A percentile compares a stretch with the other conserved stretches of the same genome.
These are phyloP conservation scores for Davidsoniella australis DNA, from an alignment of 2,329 filamentous ascomycete species.

Conservation along the genomic window DNA sequence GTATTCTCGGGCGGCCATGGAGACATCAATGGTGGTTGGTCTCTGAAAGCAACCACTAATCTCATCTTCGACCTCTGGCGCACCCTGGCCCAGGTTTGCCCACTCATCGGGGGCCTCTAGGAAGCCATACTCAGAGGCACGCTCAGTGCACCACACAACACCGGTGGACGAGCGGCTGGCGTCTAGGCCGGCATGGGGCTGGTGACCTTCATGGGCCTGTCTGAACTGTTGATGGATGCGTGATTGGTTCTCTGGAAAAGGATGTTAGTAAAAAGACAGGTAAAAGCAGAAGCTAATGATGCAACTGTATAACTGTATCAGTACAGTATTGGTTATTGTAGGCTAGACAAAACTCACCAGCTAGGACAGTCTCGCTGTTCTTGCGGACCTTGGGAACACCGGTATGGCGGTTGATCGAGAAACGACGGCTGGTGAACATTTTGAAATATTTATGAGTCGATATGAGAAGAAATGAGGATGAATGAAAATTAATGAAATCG, in stretches of 20 bases:
- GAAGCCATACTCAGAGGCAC: constrained; percentile 78
- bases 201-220: constrained; percentile 75
- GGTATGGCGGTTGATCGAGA: constrained; percentile 50
- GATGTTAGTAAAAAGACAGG: background rate
- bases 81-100: constrained; percentile 90
- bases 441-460: constrained; percentile 14
- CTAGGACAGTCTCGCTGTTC: constrained; percentile 12
- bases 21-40: constrained; percentile 62
- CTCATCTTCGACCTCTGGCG: constrained; percentile 84
- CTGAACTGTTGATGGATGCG: constrained; percentile 82
- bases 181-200: constrained; percentile 80
- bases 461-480: background rate
- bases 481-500: background rate
- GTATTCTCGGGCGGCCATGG: constrained; percentile 69
- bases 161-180: constrained; percentile 77
- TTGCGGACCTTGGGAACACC: constrained; percentile 34
- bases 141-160: constrained; percentile 84
- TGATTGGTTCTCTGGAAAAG: constrained; percentile 52
- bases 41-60: constrained; percentile 79
- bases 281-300: background rate
- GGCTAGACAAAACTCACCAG: constrained; percentile 1
- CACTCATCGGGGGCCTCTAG: constrained; percentile 64
- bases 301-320: background rate
- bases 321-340: too few species aligned
- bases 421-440: constrained; percentile 39